Conservation (phyloP, 2,329 filamentous ascomycete genomes). For the Scedosporium boydii region DNA sequence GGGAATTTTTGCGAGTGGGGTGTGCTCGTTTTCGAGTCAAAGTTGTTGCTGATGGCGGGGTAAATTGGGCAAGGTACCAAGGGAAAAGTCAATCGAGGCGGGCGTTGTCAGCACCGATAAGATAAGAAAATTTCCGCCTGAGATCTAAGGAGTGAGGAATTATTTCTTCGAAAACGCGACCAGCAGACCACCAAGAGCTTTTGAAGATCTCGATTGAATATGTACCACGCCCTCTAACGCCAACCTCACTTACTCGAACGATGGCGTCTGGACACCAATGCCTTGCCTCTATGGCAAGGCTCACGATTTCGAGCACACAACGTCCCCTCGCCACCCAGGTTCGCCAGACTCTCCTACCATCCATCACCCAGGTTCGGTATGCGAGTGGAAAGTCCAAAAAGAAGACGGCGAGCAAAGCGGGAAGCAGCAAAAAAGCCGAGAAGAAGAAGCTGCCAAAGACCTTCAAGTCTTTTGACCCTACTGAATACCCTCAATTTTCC, state of each 20-base stretch:
- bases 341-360: conserved; percentile 1
- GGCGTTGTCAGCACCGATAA: conserved; percentile 4
- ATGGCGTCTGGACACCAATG: conserved; percentile 5
- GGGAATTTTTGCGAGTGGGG: background rate
- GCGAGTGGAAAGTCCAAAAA: conserved; percentile 10
- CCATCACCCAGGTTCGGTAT: conserved; percentile 7
- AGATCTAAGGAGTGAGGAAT: background rate
- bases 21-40: background rate
- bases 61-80: background rate
- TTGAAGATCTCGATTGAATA: background rate
- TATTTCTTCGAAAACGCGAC: conserved; percentile 6
- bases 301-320: conserved; percentile 1
- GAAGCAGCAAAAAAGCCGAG: conserved; percentile 34
- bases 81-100: background rate
- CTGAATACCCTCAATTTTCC: conserved; percentile 58
- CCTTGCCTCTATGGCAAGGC: conserved; percentile 5
- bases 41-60: conserved; percentile 3
- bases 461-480: conserved; percentile 56
- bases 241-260: background rate
- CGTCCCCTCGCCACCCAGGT: background rate
- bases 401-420: conserved; percentile 6
- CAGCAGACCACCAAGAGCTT: background rate
- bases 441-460: conserved; percentile 56
- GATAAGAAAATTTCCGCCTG: conserved; percentile 5
- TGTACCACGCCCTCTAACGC: background rate